phyloP scores from a whole-genome alignment of 2,329 filamentous ascomycete species.

The Exserohilum rostratum region DNA sequence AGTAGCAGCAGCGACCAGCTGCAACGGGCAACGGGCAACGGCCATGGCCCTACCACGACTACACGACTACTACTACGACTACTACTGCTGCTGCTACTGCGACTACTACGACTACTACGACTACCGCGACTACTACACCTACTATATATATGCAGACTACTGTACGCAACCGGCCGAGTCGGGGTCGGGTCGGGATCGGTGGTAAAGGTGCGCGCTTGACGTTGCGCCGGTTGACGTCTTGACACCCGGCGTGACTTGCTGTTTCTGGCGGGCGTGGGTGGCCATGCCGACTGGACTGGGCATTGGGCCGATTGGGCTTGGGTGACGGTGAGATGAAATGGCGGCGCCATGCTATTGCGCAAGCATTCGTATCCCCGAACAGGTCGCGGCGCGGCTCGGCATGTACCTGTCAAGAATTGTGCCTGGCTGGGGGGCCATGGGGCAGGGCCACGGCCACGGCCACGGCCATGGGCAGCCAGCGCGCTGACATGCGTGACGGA shows the following conservation, averaged over 20 bases:
- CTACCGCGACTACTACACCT: too few species aligned
- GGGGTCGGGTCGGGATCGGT: not conserved
- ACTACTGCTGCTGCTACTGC: not conserved
- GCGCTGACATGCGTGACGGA: not conserved
- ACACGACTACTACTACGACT: slow-evolving; percentile 3
- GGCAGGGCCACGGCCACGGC: too few species aligned
- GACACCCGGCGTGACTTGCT: slow-evolving; percentile 26
- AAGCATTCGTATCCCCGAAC: slow-evolving; percentile 10
- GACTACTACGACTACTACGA: not conserved
- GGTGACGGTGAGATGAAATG: slow-evolving; percentile 5
- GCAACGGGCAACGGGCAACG: not conserved
- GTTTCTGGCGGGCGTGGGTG: slow-evolving; percentile 21
- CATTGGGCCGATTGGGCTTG: slow-evolving; percentile 14
- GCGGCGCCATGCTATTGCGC: slow-evolving; percentile 8
- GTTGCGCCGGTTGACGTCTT: too few species aligned
- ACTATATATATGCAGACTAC: not conserved
- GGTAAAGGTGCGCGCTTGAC: too few species aligned
- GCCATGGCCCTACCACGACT: too few species aligned
- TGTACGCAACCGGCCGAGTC: too few species aligned
- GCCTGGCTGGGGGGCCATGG: too few species aligned
- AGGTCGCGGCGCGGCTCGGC: slow-evolving; percentile 9
- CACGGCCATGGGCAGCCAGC: not conserved
- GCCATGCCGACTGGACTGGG: not conserved
- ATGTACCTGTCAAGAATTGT: slow-evolving; percentile 7
- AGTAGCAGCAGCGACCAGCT: not conserved